A percentile compares a stretch with the other conserved stretches of the same genome.
Evolutionary conservation across 257 asterid genomes (phyloP).

Genomic region (Solanum peruvianum): DNA sequence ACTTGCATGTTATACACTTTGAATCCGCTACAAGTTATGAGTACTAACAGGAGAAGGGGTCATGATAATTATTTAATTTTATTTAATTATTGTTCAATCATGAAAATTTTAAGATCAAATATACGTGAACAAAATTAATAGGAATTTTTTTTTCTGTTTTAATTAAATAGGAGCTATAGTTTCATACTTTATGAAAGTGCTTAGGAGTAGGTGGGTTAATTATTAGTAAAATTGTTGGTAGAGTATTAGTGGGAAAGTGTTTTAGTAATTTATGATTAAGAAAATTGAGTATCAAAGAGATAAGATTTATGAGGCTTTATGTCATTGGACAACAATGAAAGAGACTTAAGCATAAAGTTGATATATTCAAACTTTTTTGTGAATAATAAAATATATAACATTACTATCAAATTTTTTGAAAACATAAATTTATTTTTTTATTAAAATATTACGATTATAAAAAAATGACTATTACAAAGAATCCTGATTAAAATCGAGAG

Average conservation of each 20-base stretch:
- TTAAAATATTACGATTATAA: fast-evolving
- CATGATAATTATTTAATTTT: not conserved
- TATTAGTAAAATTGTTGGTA: not conserved
- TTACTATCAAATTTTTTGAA: not conserved
- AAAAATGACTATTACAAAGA: not conserved
- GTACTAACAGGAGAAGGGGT: not conserved
- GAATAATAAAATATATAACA: too few relatives aligned
- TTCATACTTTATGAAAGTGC: not conserved
- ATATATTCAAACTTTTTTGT: not conserved
- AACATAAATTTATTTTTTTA: fast-evolving
- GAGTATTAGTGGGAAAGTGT: not conserved
- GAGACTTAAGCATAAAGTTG: not conserved
- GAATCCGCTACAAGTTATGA: not conserved
- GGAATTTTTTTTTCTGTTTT: too few relatives aligned
- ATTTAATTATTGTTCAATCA: not conserved
- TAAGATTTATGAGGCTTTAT: not conserved
- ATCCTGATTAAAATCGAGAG: not conserved
- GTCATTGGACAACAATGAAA: not conserved
- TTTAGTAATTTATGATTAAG: not conserved
- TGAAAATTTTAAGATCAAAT: not conserved
- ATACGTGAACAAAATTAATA: not conserved
- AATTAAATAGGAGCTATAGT: too few relatives aligned
- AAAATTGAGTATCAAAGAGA: not conserved
- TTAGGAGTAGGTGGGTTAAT: not conserved
- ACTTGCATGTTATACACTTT: not conserved